phyloP scores from a whole-genome alignment of 441 rosid genomes.

The Omphalea diandra region DNA sequence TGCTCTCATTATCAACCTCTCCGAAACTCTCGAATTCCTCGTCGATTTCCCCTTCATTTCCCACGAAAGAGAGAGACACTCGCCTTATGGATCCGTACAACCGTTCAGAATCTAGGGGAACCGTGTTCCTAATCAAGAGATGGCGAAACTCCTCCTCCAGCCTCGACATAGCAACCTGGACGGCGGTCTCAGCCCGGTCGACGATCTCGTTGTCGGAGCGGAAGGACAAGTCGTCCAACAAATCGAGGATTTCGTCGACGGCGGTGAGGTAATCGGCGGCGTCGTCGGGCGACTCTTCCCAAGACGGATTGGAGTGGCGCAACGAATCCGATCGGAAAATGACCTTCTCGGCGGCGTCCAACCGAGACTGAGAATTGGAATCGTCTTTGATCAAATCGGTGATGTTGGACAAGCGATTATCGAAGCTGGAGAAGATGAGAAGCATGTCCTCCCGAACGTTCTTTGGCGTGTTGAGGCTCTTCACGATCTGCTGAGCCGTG shows the following conservation, averaged over 20 bases:
- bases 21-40: slow-evolving; percentile 73
- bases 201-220: slow-evolving; percentile 43
- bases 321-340: slow-evolving; percentile 53
- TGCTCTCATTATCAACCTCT: slow-evolving; percentile 58
- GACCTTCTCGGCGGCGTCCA: slow-evolving; percentile 41
- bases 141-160: slow-evolving; percentile 92
- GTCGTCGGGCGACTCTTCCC: slow-evolving; percentile 73
- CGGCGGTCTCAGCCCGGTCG: slow-evolving; percentile 83
- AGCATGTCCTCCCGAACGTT: slow-evolving; percentile 96
- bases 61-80: slow-evolving; percentile 51
- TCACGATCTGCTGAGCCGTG: slow-evolving; percentile 95
- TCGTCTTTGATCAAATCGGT: slow-evolving; percentile 54
- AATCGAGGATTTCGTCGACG: slow-evolving; percentile 66
- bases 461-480: slow-evolving; percentile 86
- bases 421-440: slow-evolving; percentile 88
- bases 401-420: slow-evolving; percentile 92
- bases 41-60: slow-evolving; percentile 53
- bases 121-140: slow-evolving; percentile 65
- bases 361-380: slow-evolving; percentile 29
- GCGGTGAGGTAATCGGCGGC: slow-evolving; percentile 65
- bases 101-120: slow-evolving; percentile 72
- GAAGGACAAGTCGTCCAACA: slow-evolving; percentile 49
- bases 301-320: slow-evolving; percentile 39
- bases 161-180: slow-evolving; percentile 91
- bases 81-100: slow-evolving; percentile 74